Evolutionary conservation across 73 alveolate species (phyloP), one percentile per base, ranked within the genome.

Genomic region (Stentor coeruleus): DNA sequence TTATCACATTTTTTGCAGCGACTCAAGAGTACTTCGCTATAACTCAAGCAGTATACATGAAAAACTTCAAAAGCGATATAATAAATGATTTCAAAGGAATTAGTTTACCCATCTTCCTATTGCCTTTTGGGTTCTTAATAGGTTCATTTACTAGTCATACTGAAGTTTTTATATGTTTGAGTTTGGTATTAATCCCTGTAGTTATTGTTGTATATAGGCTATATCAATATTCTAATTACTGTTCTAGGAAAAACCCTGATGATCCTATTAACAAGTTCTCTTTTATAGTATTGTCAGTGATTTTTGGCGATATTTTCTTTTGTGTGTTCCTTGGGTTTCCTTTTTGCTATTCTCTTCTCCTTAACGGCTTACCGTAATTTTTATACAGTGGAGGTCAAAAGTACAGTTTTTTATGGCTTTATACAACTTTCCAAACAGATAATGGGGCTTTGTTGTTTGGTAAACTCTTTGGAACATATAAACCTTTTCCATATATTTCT

Each of bases 371-470:
- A 15, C 42, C 36, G 79, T 66, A 66, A 26, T 1, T 1, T 26
- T 66, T 66, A 66, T 75, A 15, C 30, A 75, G 83, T 14, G 3
- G 2, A 0, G 79, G 83, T n/a, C 30, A 14, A 15, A 35, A 38
- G 36, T 75, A 20, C 36, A 38, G 30, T 74, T 38, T 75, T 36
- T 33, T 75, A 6, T 75, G 83, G 83, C 26, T 75, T 75, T 75
- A 35, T 37, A 38, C 59, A 28, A 75, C 83, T 39, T 75, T 75
- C 30, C 83, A 75, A 39, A 20, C 83, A 14, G 88, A 82, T 74
- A 80, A 74, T 1, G 88, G 88, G 4, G 86, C 84, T 58, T 82
- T 82, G 59, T 74, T 58, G 28, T 11, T 35, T 28, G 86, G 88
- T 30, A 58, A 35, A 41, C 38, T 74, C 30, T 58, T 82, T 82